Base-by-base conservation (phyloP, 2,329 filamentous ascomycete species). In the Penicillium olsonii region DNA sequence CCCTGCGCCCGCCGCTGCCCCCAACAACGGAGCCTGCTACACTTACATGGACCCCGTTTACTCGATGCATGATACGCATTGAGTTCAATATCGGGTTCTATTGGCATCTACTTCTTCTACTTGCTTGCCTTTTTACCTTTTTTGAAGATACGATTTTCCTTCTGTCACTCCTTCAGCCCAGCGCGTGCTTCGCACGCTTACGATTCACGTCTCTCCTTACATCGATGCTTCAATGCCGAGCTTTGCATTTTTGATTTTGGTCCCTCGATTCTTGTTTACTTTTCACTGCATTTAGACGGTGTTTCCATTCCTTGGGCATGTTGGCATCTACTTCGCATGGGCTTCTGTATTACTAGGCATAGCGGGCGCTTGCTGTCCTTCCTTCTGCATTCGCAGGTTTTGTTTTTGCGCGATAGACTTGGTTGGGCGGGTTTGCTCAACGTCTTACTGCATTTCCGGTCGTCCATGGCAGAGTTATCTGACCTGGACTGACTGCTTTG, bases 291-390 rank as follows among this genome's bases (percentile, higher is more conserved):
- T 64, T 51, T 65, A 65, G 64, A 68, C 61, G 63, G 61, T 65
- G 58, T 66, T 60, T 63, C 65, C 62, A 61, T 66, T 65, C 51
- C 52, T 48, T 50, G 56, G 59, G 56, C 64, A 64, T 66, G 53
- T 47, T 46, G 47, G 45, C 33, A 37, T 29, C 47, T 50, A 42
- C 48, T 43, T 54, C 48, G 22, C 56, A 31, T 62, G 59, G 62
- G 63, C 59, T 61, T 55, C 53, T 69, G 67, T 69, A 69, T 52
- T 59, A 67, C 48, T 62, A 69, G 55, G 66, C 66, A 69, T 69
- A 64, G 64, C 61, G 61, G 59, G 59, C 57, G 66, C 64, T 44
- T 67, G 66, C 67, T 61, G 63, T 68, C 67, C 59, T 67, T 69
- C 67, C 66, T 68, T 67, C 61, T 60, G 52, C 56, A 65, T 62